phyloP scores from a whole-genome alignment of 495 filamentous ascomycete genomes.

The Lasiosphaeria hispida region DNA sequence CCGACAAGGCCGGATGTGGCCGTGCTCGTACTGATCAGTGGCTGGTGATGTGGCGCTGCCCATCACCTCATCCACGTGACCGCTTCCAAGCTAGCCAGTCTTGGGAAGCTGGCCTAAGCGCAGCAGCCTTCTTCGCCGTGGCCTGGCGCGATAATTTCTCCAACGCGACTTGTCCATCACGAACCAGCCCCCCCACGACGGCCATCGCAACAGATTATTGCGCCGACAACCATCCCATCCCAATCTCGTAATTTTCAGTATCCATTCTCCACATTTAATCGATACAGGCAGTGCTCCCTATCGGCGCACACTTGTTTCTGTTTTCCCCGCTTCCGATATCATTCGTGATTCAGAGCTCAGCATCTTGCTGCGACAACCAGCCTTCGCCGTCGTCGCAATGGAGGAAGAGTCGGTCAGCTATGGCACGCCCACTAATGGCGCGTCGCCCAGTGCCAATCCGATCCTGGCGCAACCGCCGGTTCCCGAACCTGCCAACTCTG shows the following conservation, averaged over 20 bases:
- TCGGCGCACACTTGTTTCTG: too few relatives aligned
- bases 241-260: neutral
- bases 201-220: slow-evolving; percentile 21
- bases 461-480: slow-evolving; percentile 52
- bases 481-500: slow-evolving; percentile 29
- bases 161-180: slow-evolving; percentile 33
- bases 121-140: slow-evolving; percentile 13
- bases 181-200: slow-evolving; percentile 20
- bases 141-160: slow-evolving; percentile 36
- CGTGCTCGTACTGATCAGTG: neutral
- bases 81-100: too few relatives aligned
- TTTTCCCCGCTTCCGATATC: too few relatives aligned
- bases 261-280: too few relatives aligned
- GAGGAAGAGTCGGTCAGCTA: slow-evolving; percentile 54
- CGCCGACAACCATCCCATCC: slow-evolving; percentile 19
- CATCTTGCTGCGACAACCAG: neutral
- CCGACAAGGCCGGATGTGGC: neutral
- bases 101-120: neutral
- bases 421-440: slow-evolving; percentile 51
- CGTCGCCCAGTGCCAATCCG: slow-evolving; percentile 49
- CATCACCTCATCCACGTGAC: neutral
- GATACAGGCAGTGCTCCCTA: too few relatives aligned
- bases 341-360: neutral
- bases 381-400: slow-evolving; percentile 40
- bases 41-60: neutral